phyloP scores from a whole-genome alignment of 2,329 filamentous ascomycete species.

The Pezicula radicicola region DNA sequence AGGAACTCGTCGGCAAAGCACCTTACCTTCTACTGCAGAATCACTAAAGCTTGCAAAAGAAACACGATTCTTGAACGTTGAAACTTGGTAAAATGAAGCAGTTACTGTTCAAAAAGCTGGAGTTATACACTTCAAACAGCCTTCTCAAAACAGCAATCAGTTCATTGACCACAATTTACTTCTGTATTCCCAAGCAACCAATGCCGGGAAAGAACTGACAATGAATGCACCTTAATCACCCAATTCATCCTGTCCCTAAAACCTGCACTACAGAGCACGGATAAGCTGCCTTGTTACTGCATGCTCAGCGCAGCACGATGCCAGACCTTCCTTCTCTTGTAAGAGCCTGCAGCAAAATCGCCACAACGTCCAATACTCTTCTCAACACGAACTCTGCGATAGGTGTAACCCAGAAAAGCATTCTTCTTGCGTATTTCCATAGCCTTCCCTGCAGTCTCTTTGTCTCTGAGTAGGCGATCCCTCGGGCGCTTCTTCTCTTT shows the following conservation, averaged over 20 bases:
- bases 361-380: conserved; percentile 5
- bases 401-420: conserved; percentile 89
- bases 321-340: conserved; percentile 20
- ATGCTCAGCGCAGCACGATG: conserved; percentile 28
- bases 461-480: conserved; percentile 82
- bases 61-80: too few relatives aligned
- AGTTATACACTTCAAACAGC: conserved; percentile 2
- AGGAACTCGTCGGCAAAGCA: too few relatives aligned
- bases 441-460: conserved; percentile 60
- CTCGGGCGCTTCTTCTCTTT: conserved; percentile 76
- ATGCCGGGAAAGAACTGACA: background rate
- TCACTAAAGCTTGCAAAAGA: too few relatives aligned
- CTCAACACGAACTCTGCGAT: conserved; percentile 49
- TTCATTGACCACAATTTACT: too few relatives aligned
- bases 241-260: conserved; percentile 18
- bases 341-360: conserved; percentile 2
- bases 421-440: conserved; percentile 77
- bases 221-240: conserved; percentile 12
- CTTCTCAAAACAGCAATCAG: too few relatives aligned
- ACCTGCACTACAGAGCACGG: background rate
- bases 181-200: too few relatives aligned
- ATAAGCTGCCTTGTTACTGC: conserved; percentile 12
- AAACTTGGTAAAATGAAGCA: background rate
- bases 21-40: too few relatives aligned
- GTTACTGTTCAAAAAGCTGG: background rate